Conservation (phyloP, 2,329 filamentous ascomycete species). For the Shiraia sp. region DNA sequence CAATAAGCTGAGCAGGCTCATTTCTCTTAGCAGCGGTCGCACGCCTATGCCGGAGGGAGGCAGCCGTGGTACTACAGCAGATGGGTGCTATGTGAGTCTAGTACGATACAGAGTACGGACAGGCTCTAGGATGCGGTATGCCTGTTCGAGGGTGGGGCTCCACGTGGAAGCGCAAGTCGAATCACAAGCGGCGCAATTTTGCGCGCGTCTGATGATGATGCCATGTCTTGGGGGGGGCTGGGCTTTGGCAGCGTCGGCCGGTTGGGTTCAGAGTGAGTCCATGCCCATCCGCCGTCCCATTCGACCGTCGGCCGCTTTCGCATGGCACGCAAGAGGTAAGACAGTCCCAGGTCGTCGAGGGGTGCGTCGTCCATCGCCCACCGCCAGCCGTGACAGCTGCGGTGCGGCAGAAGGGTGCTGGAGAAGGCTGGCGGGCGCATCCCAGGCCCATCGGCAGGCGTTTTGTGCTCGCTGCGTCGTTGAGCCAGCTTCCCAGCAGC, state of each 20-base stretch:
- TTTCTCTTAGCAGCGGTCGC: slow-evolving; percentile 27
- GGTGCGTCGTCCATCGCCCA: no score
- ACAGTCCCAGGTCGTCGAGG: no score
- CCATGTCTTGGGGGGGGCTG: background rate
- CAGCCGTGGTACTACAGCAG: no score
- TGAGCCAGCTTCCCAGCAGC: slow-evolving; percentile 1
- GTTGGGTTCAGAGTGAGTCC: background rate
- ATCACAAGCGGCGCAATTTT: slow-evolving; percentile 6
- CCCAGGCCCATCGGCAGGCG: slow-evolving; percentile 5
- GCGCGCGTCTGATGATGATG: slow-evolving; percentile 8
- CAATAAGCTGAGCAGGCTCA: slow-evolving; percentile 30
- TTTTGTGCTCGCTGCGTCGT: slow-evolving; percentile 19
- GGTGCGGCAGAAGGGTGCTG: slow-evolving; percentile 9
- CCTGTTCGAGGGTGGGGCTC: slow-evolving; percentile 4
- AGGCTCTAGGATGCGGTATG: no score
- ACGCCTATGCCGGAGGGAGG: no score
- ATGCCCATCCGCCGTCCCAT: no score
- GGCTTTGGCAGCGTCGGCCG: no score
- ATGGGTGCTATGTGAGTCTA: no score
- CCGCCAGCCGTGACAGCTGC: slow-evolving; percentile 29
- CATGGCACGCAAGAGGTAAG: no score
- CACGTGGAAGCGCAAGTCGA: slow-evolving; percentile 36
- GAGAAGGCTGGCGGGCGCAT: slow-evolving; percentile 16
- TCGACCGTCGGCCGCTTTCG: no score
- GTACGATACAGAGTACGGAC: no score